These are phyloP conservation scores for Myxozyma kluyveri DNA, from an alignment of 805 yeast species.

Conservation along the genomic window DNA sequence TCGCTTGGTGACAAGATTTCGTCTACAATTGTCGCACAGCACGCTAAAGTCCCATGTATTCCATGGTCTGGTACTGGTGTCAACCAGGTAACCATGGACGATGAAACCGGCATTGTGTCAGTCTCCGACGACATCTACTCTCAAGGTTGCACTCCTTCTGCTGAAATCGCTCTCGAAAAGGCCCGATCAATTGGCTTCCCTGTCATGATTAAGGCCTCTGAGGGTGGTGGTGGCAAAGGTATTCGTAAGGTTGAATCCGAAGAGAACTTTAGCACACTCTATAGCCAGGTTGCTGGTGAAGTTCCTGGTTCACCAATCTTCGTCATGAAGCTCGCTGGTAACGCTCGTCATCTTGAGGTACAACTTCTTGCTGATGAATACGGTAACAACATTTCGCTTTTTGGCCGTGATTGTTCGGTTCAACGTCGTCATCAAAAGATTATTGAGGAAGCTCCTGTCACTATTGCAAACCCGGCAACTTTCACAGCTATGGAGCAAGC, in stretches of 20 bases:
- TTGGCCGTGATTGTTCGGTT: constrained; percentile 99
- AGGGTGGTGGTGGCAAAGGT: constrained; percentile 99
- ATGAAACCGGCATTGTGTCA: constrained; percentile 72
- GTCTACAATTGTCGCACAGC: constrained; percentile 98
- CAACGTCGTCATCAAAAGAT: constrained; percentile 99
- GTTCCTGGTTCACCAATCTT: constrained; percentile 99
- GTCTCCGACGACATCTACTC: constrained; percentile 81
- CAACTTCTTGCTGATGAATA: constrained; percentile 97
- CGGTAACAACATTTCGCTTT: constrained; percentile 93
- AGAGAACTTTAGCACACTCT: constrained; percentile 69
- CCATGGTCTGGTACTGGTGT: constrained; percentile 99
- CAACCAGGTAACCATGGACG: constrained; percentile 70
- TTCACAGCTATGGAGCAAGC: constrained; percentile 93
- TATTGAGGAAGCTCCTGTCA: constrained; percentile 99
- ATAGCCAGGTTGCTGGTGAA: constrained; percentile 93
- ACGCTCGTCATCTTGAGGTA: constrained; percentile 97
- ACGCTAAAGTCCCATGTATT: constrained; percentile 96
- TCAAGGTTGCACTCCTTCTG: constrained; percentile 80
- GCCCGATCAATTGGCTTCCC: constrained; percentile 94
- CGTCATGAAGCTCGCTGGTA: constrained; percentile 95
- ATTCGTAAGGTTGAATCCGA: constrained; percentile 91
- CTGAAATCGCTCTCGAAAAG: constrained; percentile 84
- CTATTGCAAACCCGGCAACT: constrained; percentile 82
- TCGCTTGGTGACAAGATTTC: constrained; percentile 98
- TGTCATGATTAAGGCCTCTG: constrained; percentile 98